These are phyloP conservation scores for Jacaranda mimosifolia DNA, from an alignment of 257 asterid species.

Conservation along the genomic window DNA sequence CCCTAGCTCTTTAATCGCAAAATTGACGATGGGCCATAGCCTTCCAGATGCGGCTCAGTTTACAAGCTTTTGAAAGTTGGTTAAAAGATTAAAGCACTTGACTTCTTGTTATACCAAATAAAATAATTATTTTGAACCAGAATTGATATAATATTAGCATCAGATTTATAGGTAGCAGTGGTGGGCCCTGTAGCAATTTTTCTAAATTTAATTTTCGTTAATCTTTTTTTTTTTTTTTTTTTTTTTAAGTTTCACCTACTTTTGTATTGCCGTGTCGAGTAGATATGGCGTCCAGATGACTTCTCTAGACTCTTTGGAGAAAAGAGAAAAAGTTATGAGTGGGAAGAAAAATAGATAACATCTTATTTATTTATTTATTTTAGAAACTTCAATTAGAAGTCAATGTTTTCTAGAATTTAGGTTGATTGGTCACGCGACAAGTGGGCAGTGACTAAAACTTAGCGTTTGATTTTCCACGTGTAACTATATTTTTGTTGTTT, in stretches of 20 bases:
- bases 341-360: neutral
- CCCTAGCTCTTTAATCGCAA: too few species aligned
- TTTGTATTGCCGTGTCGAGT: neutral
- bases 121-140: too few species aligned
- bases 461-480: constrained; percentile 1
- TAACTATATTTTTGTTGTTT: neutral
- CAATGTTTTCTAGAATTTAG: constrained; percentile 14
- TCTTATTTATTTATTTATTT: too few species aligned
- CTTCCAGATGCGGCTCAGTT: too few species aligned
- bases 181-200: neutral
- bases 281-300: neutral
- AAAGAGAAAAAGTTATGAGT: neutral
- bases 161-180: neutral
- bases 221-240: neutral
- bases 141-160: neutral
- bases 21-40: too few species aligned
- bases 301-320: neutral
- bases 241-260: neutral
- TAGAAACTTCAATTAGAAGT: neutral
- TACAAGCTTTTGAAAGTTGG: too few species aligned
- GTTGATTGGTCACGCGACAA: neutral
- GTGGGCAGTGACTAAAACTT: neutral
- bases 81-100: too few species aligned
- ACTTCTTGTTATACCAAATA: too few species aligned
- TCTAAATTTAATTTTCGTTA: neutral